Conservation (phyloP, 139 green algal genomes). For the Nannochloris sp. region DNA sequence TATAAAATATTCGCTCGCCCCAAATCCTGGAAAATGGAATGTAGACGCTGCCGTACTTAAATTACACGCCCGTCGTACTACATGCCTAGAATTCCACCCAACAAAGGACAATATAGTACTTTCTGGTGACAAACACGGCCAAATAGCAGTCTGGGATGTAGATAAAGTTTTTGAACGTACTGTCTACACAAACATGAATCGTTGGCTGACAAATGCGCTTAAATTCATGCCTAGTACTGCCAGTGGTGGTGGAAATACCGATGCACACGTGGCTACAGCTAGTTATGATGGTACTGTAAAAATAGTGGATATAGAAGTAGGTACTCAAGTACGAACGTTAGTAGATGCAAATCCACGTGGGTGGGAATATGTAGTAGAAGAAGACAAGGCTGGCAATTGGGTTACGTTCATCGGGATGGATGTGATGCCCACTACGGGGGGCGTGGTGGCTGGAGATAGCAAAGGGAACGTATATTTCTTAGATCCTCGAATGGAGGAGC, state of each 20-base stretch:
- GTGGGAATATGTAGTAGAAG: slow-evolving; percentile 5
- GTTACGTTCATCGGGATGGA: slow-evolving; percentile 25
- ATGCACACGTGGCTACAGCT: slow-evolving; percentile 21
- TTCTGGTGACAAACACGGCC: slow-evolving; percentile 71
- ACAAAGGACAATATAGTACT: slow-evolving; percentile 56
- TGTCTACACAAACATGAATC: slow-evolving; percentile 53
- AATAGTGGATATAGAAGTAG: slow-evolving; percentile 9
- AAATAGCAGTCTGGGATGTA: slow-evolving; percentile 77
- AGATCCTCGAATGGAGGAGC: slow-evolving; percentile 28
- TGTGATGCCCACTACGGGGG: background rate
- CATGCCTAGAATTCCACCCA: slow-evolving; percentile 70
- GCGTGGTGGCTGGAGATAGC: slow-evolving; percentile 55
- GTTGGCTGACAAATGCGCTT: slow-evolving; percentile 57
- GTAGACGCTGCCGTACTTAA: slow-evolving; percentile 78
- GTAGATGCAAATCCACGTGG: background rate
- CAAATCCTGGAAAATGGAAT: slow-evolving; percentile 27
- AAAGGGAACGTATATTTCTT: slow-evolving; percentile 49
- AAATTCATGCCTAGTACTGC: slow-evolving; percentile 30
- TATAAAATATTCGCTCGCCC: background rate
- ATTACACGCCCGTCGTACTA: slow-evolving; percentile 65
- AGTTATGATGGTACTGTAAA: slow-evolving; percentile 68
- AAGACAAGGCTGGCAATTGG: slow-evolving; percentile 9
- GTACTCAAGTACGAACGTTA: background rate
- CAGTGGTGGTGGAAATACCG: background rate
- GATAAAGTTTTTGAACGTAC: slow-evolving; percentile 72